A percentile compares a stretch with the other conserved stretches of the same genome.
phyloP scores from a whole-genome alignment of 1,284 basidiomycete genomes.

The Sanghuangporus sanghuang region DNA sequence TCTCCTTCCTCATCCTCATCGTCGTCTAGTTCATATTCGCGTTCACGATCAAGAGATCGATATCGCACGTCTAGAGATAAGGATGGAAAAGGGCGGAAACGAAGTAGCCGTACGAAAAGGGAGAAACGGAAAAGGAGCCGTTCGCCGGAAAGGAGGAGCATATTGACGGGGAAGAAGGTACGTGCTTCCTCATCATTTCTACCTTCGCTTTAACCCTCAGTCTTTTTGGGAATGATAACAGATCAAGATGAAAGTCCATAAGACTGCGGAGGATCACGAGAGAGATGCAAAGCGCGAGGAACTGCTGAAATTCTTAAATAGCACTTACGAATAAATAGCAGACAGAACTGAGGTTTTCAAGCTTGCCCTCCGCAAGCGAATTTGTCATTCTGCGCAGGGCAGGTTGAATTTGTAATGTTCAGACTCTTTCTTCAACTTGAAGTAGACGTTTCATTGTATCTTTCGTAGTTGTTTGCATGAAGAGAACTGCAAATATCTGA shows the following conservation, averaged over 20 bases:
- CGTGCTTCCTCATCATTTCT: not conserved
- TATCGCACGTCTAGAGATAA: slow-evolving; percentile 21
- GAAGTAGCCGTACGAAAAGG: slow-evolving; percentile 19
- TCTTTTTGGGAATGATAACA: slow-evolving; percentile 21
- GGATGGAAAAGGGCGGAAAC: slow-evolving; percentile 33
- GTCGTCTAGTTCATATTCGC: not conserved
- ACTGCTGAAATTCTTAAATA: slow-evolving; percentile 49
- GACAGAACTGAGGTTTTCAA: not conserved
- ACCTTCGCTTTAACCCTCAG: not conserved
- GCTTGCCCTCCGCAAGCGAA: not conserved
- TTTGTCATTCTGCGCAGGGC: not conserved
- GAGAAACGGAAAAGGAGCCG: slow-evolving; percentile 26
- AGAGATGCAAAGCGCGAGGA: slow-evolving; percentile 48
- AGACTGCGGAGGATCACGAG: slow-evolving; percentile 47
- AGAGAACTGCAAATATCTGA: too few relatives aligned
- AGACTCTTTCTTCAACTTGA: too few relatives aligned
- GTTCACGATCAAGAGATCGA: not conserved
- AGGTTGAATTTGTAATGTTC: too few relatives aligned
- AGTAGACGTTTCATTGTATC: too few relatives aligned
- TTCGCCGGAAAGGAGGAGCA: slow-evolving; percentile 30
- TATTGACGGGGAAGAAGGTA: slow-evolving; percentile 53
- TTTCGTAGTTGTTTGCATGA: too few relatives aligned
- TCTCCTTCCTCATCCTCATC: slow-evolving; percentile 1
- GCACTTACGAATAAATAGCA: slow-evolving; percentile 37
- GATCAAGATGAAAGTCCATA: slow-evolving; percentile 59